Percentiles rank a stretch among this genome's conserved stretches.
Conservation (phyloP, 257 asterid genomes). For the Gentiana straminea region DNA sequence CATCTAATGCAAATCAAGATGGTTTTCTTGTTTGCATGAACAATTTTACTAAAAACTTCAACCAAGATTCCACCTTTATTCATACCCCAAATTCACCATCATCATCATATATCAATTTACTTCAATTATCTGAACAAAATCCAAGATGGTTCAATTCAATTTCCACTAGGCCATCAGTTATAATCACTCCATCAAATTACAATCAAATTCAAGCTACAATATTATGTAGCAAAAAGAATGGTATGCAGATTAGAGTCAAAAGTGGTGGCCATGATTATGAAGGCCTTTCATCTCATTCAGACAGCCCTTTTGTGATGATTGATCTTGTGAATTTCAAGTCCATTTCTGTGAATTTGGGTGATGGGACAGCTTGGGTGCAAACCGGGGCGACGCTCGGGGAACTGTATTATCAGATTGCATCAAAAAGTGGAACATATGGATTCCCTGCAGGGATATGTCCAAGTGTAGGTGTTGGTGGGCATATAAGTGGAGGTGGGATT, state of each 20-base stretch:
- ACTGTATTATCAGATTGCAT: conserved; percentile 29
- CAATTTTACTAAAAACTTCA: no score
- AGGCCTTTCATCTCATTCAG: conserved; percentile 34
- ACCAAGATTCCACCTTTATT: no score
- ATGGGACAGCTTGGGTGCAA: conserved; percentile 39
- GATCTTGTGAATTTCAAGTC: conserved; percentile 34
- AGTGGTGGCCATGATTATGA: conserved; percentile 59
- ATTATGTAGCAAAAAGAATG: conserved; percentile 20
- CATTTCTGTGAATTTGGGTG: conserved; percentile 19
- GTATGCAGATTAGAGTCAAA: conserved; percentile 26
- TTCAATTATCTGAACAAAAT: conserved; percentile 35
- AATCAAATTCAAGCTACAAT: conserved; percentile 25
- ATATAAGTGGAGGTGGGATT: conserved; percentile 46
- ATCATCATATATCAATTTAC: background rate
- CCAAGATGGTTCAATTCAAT: conserved; percentile 37
- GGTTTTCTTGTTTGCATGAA: no score
- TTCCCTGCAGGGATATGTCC: conserved; percentile 49
- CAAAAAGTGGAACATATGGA: conserved; percentile 18
- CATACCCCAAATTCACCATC: no score
- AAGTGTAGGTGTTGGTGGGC: conserved; percentile 45
- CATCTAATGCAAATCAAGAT: no score
- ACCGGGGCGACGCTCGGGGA: conserved; percentile 50
- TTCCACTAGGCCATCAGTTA: conserved; percentile 17
- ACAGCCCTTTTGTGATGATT: conserved; percentile 21
- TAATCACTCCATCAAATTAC: conserved; percentile 27